Base-by-base conservation (phyloP, 2,329 filamentous ascomycete species). In the Chalara sp. region DNA sequence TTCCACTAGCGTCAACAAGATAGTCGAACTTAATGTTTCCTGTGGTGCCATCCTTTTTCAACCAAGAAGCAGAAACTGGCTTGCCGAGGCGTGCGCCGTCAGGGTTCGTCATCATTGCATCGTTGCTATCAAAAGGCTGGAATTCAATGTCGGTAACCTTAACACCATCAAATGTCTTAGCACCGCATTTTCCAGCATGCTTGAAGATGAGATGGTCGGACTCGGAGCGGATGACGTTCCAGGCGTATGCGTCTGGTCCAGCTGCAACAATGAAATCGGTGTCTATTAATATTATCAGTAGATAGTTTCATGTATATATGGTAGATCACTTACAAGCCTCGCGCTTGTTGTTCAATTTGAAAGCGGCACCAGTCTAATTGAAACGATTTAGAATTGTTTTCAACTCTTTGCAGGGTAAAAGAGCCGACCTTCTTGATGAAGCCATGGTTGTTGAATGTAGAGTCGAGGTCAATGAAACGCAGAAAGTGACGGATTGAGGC, bases 171-270 rank as follows among this genome's bases (percentile, higher is more conserved):
- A 74, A 73, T 6, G 59, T 65, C 32, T 68, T 61, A 11, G 70
- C 73, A 3, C 72, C 72, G 48, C 65, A 61, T 6, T 62, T 53
- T 1, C 48, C 65, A 1, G 73, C 73, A 50, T 76, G 70, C 30
- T 64, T 51, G 56, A 75, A 74, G 6, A 76, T 60, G 5, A 76
- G 42, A 4, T 75, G 56, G 53, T 76, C 73, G 0, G 66, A 58
- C 54, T 76, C 72, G 21, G 72, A 74, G 6, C 73, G 71, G 6
- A 75, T 56, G 1, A 76, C 64, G 49, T 76, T 76, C 72, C 71
- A 76, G 4, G 72, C 61, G 47, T 71, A 68, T 7, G 58, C 64
- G 8, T 67, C 52, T 0, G 68, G 67, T 3, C 71, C 72, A 13
- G 10, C n/a, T 13, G n/a, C 35, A 39, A 10, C n/a, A 13, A 39